phyloP scores from a whole-genome alignment of 2,329 filamentous ascomycete genomes.

The Aureobasidium namibiae region DNA sequence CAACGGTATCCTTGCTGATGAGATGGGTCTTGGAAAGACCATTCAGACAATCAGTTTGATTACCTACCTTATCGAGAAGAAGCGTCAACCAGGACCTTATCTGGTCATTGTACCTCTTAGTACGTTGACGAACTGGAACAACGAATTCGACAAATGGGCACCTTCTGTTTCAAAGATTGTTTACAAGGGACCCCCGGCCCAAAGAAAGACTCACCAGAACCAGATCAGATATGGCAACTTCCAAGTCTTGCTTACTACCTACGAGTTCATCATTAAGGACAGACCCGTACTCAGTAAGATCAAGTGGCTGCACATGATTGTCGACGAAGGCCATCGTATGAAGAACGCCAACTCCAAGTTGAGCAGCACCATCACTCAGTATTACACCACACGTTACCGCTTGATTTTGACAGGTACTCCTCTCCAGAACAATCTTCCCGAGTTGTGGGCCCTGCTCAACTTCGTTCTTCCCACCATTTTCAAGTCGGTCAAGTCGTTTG shows the following conservation, averaged over 20 bases:
- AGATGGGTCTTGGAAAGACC: constrained; percentile 99
- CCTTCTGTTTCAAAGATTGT: constrained; percentile 79
- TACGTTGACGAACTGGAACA: constrained; percentile 96
- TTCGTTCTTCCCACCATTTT: constrained; percentile 98
- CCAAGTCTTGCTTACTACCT: constrained; percentile 93
- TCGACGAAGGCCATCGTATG: constrained; percentile 99
- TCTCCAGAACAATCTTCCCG: constrained; percentile 90
- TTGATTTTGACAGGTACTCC: constrained; percentile 96
- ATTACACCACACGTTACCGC: constrained; percentile 90
- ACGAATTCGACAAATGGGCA: constrained; percentile 99
- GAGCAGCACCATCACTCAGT: constrained; percentile 86
- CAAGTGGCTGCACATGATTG: constrained; percentile 99
- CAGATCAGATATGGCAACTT: constrained; percentile 91
- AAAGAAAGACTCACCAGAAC: constrained; percentile 83
- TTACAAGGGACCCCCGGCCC: constrained; percentile 89
- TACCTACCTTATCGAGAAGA: constrained; percentile 93
- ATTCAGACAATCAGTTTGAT: constrained; percentile 98
- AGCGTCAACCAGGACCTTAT: constrained; percentile 84
- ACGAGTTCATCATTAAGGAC: constrained; percentile 99
- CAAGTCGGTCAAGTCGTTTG: constrained; percentile 97
- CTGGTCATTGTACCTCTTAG: constrained; percentile 94
- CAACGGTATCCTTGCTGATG: constrained; percentile 95
- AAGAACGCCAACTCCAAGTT: constrained; percentile 97
- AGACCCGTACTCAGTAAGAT: constrained; percentile 92
- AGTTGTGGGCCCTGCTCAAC: constrained; percentile 96